Evolutionary conservation across 345 rosid species (phyloP), one percentile per base, ranked within the genome.

Genomic region (Camelina sativa): DNA sequence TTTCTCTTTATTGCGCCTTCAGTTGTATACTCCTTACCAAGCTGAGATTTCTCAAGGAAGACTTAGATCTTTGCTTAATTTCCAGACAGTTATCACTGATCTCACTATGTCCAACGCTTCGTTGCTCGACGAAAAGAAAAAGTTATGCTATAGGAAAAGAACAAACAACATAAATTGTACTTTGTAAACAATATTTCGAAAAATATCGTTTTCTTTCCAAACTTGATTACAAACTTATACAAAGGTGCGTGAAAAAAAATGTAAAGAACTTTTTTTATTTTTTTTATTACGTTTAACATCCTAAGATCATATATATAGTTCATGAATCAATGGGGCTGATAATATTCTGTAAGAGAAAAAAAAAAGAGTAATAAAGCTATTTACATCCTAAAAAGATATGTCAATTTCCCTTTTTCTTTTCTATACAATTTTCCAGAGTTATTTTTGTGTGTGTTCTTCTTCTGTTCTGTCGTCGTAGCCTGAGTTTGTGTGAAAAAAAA

Each of bases 391-490:
- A 58, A 28, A 52, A 77, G 16, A 52, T 30, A 58, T 23, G 41
- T 71, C 68, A 59, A 50, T 19, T 57, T 63, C 28, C n/a, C n/a
- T 9, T 55, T 75, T 35, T 32, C 30, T 48, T 63, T 64, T 46
- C 60, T 63, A 62, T 70, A 69, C 80, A 76, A 53, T 46, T 76
- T 61, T 68, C 30, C 57, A 41, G 19, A 37, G 34, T 74, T 57
- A 25, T 23, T 34, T 66, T 55, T 46, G 51, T 47, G 22, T 35
- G 30, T 28, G 30, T 28, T 28, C 30, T 28, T 61, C 11, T 32
- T 61, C 48, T 52, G 74, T 43, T 52, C 38, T 51, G 74, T 52
- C 30, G 50, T 61, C 20, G 56, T 43, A 46, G 22, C 34, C 25
- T 38, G 58, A 51, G 74, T 62, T 62, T 76, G 43, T 43, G 57